phyloP scores from a whole-genome alignment of 257 asterid species.

The Solanum rostratum region DNA sequence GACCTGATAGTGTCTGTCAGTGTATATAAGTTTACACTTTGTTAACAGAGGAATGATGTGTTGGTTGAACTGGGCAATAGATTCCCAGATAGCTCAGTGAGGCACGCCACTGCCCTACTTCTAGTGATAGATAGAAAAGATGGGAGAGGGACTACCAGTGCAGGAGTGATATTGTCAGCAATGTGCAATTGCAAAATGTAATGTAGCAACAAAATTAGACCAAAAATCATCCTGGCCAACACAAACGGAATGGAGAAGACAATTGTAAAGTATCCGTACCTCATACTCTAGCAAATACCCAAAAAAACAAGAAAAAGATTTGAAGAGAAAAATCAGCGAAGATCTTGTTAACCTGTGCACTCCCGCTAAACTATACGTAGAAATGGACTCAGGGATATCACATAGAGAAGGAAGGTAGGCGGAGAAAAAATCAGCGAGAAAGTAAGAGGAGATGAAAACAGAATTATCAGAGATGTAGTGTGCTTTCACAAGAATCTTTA shows the following conservation, averaged over 20 bases:
- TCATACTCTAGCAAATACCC: neutral
- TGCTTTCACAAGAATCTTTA: constrained; percentile 6
- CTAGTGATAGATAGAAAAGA: neutral
- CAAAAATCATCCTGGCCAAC: neutral
- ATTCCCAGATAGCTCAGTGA: neutral
- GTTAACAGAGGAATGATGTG: neutral
- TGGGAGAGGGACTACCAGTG: neutral
- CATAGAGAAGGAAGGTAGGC: neutral
- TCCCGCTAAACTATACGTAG: neutral
- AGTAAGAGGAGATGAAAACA: neutral
- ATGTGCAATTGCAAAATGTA: neutral
- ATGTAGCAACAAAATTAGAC: neutral
- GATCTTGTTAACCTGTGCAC: neutral
- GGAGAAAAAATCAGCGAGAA: neutral
- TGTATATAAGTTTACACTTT: neutral
- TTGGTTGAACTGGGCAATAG: neutral
- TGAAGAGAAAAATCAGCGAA: neutral
- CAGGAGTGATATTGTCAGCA: neutral
- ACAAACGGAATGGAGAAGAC: neutral
- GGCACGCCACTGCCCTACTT: neutral
- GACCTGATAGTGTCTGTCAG: neutral
- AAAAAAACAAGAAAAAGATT: neutral
- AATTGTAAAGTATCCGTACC: neutral
- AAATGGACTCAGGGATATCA: neutral
- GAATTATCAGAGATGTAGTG: neutral